Base-by-base conservation (phyloP, 352 stramenopile species). In the Aphanomyces invadans region DNA sequence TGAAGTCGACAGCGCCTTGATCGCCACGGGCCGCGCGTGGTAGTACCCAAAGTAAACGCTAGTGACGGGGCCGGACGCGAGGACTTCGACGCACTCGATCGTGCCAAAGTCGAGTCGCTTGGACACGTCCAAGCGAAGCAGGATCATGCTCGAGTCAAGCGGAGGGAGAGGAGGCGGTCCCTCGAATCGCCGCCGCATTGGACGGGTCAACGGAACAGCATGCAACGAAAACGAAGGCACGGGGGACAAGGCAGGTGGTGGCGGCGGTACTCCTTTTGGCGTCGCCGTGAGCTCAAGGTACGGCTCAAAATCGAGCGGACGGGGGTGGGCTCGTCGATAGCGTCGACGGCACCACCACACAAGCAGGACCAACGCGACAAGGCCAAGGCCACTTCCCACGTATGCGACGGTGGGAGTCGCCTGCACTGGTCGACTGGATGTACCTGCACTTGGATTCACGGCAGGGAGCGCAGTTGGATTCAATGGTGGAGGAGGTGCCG, bases 31-130 rank as follows among this genome's bases (percentile, higher is more conserved):
- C 15, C 36, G 48, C 2, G 17, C 10, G 23, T 15, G 21, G 45
- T 67, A 60, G 19, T 46, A 21, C 3, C 60, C 60, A n/a, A 45
- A 23, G 33, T 60, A 67, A 4, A 60, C 26, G 12, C 21, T 32
- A 2, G 23, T 51, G 23, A 42, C 23, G 2, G 42, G 15, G 29
- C 12, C 42, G n/a, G 26, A 29, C 2, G 42, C 60, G 3, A 67
- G n/a, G 10, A 46, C 36, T n/a, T 39, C 28, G 60, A 33, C 44
- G 12, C 29, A 57, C 4, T 60, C 32, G 28, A 67, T n/a, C 10
- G n/a, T 26, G 17, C 57, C 48, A 44, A 45, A 57, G 21, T 57
- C 49, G 25, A 57, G 29, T 21, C 49, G 49, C 9, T 1, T 21
- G 0, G 44, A 26, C 21, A 9, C 9, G 9, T 52, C 23, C 44